Evolutionary conservation across 2,329 filamentous ascomycete species (phyloP).

Genomic region (Fonsecaea pedrosoi): DNA sequence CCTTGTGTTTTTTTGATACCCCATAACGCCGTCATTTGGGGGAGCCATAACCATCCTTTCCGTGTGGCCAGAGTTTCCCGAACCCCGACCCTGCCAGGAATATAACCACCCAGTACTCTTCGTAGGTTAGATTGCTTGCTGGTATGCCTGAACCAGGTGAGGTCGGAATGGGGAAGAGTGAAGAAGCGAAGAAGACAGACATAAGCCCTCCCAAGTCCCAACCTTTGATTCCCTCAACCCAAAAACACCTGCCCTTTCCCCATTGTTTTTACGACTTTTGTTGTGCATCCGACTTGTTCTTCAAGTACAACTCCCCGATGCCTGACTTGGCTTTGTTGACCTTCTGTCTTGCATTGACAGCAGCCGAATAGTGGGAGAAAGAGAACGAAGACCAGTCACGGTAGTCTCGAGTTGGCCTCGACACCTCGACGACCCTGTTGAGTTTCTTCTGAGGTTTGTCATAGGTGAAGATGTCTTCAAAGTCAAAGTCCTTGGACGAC

Average conservation of each 20-base stretch:
- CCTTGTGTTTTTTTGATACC: constrained; percentile 5
- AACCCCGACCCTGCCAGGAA: background rate
- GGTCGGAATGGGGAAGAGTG: background rate
- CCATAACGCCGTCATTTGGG: constrained; percentile 8
- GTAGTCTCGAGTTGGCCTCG: constrained; percentile 33
- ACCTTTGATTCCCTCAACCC: background rate
- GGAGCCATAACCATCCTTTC: background rate
- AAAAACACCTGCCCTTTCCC: background rate
- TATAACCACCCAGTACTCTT: background rate
- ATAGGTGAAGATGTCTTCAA: constrained; percentile 42
- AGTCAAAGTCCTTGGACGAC: constrained; percentile 41
- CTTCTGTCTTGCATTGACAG: constrained; percentile 32
- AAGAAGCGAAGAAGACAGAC: background rate
- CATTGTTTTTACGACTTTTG: background rate
- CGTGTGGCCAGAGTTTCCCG: background rate
- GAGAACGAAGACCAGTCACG: constrained; percentile 40
- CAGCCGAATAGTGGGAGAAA: constrained; percentile 37
- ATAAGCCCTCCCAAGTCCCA: background rate
- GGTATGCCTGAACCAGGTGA: background rate
- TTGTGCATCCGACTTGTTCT: constrained; percentile 27
- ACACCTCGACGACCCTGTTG: constrained; percentile 39
- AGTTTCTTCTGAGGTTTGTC: constrained; percentile 40
- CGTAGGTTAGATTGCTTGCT: background rate
- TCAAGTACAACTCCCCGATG: constrained; percentile 35
- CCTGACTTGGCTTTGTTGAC: constrained; percentile 31